Evolutionary conservation across 805 yeast species (phyloP), one percentile per base, ranked within the genome.

Genomic region (Lachancea nothofagi): DNA sequence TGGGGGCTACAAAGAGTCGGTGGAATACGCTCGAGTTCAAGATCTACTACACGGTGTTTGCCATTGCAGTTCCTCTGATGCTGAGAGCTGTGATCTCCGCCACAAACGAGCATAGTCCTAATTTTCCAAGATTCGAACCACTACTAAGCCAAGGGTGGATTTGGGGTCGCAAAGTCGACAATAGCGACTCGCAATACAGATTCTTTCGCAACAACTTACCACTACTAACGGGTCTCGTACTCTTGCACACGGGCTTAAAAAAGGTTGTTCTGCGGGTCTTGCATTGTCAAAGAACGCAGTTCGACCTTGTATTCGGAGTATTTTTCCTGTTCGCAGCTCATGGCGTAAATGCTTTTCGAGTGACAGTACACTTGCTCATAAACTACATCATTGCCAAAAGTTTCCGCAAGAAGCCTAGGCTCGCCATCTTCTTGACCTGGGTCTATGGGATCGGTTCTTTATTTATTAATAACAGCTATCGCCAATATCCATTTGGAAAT

Each of bases 91-190:
- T 93, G 2, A 74, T 83, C 74, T 81, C 77, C 26, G 90, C 94
- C 7, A 80, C 89, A 24, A 78, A 78, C 51, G 81, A 79, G 47
- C 66, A 77, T 2, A 86, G 84, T 52, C 80, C 83, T 8, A 87
- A 87, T 55, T 90, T 81, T 55, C 70, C 72, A 14, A 66, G 67
- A 36, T 87, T 74, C 54, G 72, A 73, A 48, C 72, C 75, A 36
- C 64, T 80, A 27, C 66, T 90, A 37, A 70, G 81, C 21, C 69
- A 77, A 5, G 97, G 98, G 4, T 90, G 97, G 97, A 65, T 88
- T 50, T 76, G 82, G 56, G 96, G 95, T 7, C 66, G 96, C 19
- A 83, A 81, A 61, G 95, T 87, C 29, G 98, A 93, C 60, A 89
- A 90, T 57, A 83, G 95, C 4, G 99, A 93, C 58, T 69, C 71